Base-by-base conservation (phyloP, 345 rosid species). In the Eucalyptus melliodora region DNA sequence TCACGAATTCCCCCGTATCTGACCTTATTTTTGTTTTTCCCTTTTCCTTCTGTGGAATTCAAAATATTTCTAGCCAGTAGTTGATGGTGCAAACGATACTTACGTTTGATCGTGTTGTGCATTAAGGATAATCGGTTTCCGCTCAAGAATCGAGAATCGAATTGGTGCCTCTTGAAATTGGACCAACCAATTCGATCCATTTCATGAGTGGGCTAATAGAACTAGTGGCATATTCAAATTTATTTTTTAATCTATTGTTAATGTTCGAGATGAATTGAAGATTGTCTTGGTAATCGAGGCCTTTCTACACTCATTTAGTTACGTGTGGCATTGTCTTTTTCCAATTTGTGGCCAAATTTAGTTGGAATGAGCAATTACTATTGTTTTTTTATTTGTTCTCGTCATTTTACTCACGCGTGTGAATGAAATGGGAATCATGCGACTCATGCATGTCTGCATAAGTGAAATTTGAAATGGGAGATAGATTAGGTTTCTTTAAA, bases 111-210 rank as follows among this genome's bases (percentile, higher is more conserved):
- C 26, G 5, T 21, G 60, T 23, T 21, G 11, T 55, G 60, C 60
- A 55, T 23, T 23, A 21, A 51, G 21, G 21, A 1, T 16, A 9
- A 16, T 16, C 4, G 0, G 8, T 51, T 51, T 50, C 1, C 0
- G 0, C 21, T 21, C 26, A 8, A 53, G 4, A 21, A 53, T 21
- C 0, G 5, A 53, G 2, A 53, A 53, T 53, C 0, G 2, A 53
- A 53, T 53, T 0, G 1, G 26, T 21, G 59, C 2, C 11, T 2
- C 2, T 0, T 53, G 0, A 1, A 53, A 53, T 53, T 0, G 0
- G 0, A 53, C 59, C 26, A 53, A 53, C 5, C 59, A 8, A 21
- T 21, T 53, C 5, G 2, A 4, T 21, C 0, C 0, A 53, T 0
- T 19, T 53, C 0, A 0, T 19, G 0, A 53, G 10, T 53, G 26